A percentile compares a stretch with the other conserved stretches of the same genome.
These are phyloP conservation scores for Debaryomyces coudertii DNA, from an alignment of 1,139 yeast species.

Conservation along the genomic window DNA sequence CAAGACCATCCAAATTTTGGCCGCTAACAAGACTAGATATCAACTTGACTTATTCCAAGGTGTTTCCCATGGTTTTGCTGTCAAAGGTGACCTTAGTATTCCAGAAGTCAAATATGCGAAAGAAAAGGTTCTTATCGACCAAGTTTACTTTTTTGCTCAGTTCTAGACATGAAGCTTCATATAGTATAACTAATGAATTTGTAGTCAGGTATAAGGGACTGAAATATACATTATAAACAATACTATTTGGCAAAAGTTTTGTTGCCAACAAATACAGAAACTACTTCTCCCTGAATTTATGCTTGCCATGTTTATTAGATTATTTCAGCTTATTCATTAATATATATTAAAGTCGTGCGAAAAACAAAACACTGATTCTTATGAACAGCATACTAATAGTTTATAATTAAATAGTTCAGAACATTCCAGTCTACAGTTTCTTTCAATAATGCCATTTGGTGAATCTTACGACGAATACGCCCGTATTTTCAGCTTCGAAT, in stretches of 20 bases:
- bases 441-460: constrained; percentile 26
- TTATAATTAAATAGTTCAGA: neutral
- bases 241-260: neutral
- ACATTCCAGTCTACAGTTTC: neutral
- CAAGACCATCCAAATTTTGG: constrained; percentile 59
- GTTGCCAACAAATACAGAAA: neutral
- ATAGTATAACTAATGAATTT: no score
- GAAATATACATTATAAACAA: neutral
- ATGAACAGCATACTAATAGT: constrained; percentile 1
- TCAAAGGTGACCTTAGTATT: constrained; percentile 66
- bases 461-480: constrained; percentile 37
- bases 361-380: neutral
- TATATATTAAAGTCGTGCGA: neutral
- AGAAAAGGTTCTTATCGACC: constrained; percentile 68
- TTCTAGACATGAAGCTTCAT: constrained; percentile 1
- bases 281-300: neutral
- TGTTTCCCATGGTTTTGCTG: constrained; percentile 73
- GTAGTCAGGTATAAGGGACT: neutral
- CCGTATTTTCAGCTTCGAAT: constrained; percentile 25
- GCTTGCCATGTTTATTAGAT: no score
- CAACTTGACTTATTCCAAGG: constrained; percentile 64
- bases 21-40: constrained; percentile 49
- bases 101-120: constrained; percentile 66
- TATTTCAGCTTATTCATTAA: no score
- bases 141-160: constrained; percentile 34